Percentiles rank a stretch among this genome's conserved stretches.
phyloP scores from a whole-genome alignment of 345 rosid genomes.

The Citrus inodora region DNA sequence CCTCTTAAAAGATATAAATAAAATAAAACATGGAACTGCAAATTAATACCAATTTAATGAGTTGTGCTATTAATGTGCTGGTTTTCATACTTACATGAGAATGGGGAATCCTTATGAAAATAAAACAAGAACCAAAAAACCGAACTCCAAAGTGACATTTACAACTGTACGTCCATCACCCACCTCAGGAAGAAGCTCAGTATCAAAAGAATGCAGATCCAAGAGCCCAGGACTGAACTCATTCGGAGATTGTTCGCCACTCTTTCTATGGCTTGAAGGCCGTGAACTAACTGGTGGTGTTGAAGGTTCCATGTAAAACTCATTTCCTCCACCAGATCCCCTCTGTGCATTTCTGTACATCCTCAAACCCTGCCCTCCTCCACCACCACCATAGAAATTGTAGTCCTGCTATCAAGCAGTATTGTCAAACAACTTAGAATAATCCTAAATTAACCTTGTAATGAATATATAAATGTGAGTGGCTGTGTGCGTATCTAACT shows the following conservation, averaged over 20 bases:
- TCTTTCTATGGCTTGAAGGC: constrained; percentile 57
- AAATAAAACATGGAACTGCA: not conserved
- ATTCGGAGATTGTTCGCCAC: constrained; percentile 57
- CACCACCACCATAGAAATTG: constrained; percentile 61
- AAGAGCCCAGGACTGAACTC: constrained; percentile 96
- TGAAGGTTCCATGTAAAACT: constrained; percentile 64
- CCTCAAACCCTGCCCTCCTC: constrained; percentile 65
- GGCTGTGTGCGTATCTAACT: not conserved
- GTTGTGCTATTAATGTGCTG: not conserved
- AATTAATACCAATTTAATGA: not conserved
- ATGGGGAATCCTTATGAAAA: not conserved
- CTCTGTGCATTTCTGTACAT: constrained; percentile 60
- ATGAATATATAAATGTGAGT: not conserved
- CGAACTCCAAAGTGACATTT: not conserved
- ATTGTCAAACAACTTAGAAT: constrained; percentile 9
- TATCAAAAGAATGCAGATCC: constrained; percentile 95
- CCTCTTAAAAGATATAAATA: not conserved
- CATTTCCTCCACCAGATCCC: constrained; percentile 62
- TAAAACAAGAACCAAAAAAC: not conserved
- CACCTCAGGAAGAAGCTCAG: constrained; percentile 97
- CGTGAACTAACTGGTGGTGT: constrained; percentile 74
- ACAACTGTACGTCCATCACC: not conserved
- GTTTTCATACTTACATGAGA: not conserved
- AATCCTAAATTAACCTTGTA: not conserved
- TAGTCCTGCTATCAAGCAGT: constrained; percentile 55